Evolutionary conservation across 2,329 filamentous ascomycete species (phyloP).

Genomic region (Pseudogymnoascus sp.): DNA sequence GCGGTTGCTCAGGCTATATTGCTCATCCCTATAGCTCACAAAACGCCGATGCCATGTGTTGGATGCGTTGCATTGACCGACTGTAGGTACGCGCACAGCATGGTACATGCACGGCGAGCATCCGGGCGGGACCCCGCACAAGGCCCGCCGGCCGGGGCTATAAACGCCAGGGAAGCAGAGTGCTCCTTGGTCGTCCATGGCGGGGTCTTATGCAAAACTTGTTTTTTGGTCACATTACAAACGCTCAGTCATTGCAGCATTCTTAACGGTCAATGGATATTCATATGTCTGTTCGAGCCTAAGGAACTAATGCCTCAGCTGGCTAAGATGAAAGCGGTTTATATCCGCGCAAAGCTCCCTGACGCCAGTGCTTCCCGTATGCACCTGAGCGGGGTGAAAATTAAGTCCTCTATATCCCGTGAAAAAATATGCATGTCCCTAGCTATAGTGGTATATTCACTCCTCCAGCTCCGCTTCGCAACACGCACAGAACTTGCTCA

Average conservation of each 20-base stretch:
- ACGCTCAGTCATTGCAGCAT: neutral
- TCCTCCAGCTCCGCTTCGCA: neutral
- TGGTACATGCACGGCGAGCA: conserved; percentile 4
- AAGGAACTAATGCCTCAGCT: conserved; percentile 1
- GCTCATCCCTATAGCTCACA: conserved; percentile 1
- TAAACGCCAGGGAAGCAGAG: neutral
- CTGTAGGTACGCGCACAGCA: conserved; percentile 6
- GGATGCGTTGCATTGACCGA: conserved; percentile 4
- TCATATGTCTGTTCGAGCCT: neutral
- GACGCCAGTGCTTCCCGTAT: conserved; percentile 1
- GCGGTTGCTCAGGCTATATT: neutral
- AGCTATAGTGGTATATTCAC: conserved; percentile 1
- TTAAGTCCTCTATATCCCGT: neutral
- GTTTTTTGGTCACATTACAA: neutral
- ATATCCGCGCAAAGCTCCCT: neutral
- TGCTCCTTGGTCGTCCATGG: neutral
- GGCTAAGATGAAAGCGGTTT: neutral
- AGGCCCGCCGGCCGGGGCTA: neutral
- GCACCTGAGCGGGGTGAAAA: conserved; percentile 1
- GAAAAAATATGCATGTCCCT: neutral
- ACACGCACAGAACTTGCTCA: neutral
- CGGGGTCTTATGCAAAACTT: neutral
- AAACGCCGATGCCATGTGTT: conserved; percentile 1
- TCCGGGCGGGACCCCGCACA: neutral
- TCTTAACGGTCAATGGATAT: neutral